Conservation (phyloP, 163 green algal genomes). For the Dunaliella salina region DNA sequence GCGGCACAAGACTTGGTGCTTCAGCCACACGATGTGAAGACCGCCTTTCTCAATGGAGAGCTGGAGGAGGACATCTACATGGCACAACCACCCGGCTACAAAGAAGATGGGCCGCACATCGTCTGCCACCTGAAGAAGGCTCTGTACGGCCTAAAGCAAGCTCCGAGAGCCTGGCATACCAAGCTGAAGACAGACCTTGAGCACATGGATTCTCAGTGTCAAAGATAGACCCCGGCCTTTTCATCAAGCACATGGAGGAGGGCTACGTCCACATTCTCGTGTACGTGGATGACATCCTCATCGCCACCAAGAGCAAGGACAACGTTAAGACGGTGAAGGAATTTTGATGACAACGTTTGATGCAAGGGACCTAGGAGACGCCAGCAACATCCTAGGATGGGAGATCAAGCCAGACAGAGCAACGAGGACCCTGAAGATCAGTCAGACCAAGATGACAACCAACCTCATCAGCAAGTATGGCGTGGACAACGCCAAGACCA, state of each 20-base stretch:
- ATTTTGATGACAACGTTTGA: too few species aligned
- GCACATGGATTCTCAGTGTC: slow-evolving; percentile 6
- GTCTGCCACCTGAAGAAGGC: slow-evolving; percentile 35
- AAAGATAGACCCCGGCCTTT: slow-evolving; percentile 28
- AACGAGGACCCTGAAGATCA: background rate
- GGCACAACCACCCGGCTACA: background rate
- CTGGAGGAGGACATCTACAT: slow-evolving; percentile 33
- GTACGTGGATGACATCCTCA: too few species aligned
- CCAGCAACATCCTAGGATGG: slow-evolving; percentile 20
- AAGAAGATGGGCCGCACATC: slow-evolving; percentile 24
- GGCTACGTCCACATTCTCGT: background rate
- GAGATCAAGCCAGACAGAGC: slow-evolving; percentile 8
- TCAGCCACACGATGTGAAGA: slow-evolving; percentile 48
- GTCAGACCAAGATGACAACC: slow-evolving; percentile 2
- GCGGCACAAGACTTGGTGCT: too few species aligned
- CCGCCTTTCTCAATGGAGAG: slow-evolving; percentile 48
- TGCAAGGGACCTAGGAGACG: slow-evolving; percentile 15
- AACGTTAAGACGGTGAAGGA: too few species aligned
- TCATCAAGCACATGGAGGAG: background rate
- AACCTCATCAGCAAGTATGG: too few species aligned
- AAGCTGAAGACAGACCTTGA: slow-evolving; percentile 9
- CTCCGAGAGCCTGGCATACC: slow-evolving; percentile 20
- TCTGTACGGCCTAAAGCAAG: slow-evolving; percentile 49
- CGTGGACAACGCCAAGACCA: too few species aligned
- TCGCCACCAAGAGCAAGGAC: too few species aligned